Evolutionary conservation across 768 basidiomycete species (phyloP), one percentile per base, ranked within the genome.

Genomic region (Lentinula boryana): DNA sequence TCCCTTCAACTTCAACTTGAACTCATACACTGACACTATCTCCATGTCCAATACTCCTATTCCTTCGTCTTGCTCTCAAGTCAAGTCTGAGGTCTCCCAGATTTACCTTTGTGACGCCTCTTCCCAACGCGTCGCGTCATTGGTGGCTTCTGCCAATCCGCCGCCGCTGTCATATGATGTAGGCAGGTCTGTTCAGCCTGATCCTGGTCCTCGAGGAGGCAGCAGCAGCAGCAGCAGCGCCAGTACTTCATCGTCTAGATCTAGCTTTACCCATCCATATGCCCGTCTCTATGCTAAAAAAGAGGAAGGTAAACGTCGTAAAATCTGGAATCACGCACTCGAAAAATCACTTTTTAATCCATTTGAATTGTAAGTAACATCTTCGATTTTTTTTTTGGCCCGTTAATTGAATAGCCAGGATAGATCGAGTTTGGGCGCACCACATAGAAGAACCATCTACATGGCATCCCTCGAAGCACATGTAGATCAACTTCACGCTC

Each of bases 271-370:
- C 0, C 87, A 88, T 62, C 88, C 88, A 0, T 89, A 89, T 63
- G 85, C 88, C 5, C 83, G 88, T 60, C 78, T 89, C 9, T 81
- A 83, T 63, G 85, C 85, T 3, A 85, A 84, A 68, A 84, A 84
- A 50, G 80, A 82, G 52, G 80, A 80, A 52, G 77, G 80, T 5
- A 89, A 89, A 71, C 83, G 86, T 3, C 80, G 88, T 16, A 87
- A 84, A 68, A 87, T 88, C 15, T 91, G 89, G 89, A 87, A 86
- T 53, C 89, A 89, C 63, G 83, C 84, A 1, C 80, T 89, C 60
- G 89, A 91, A 71, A 89, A 89, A 68, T 77, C 77, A 13, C 75
- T 91, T 27, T 91, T 91, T 71, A 78, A 74, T 5, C 79, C 87
- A 0, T 80, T 82, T 52, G 88, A 91, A 69, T 68, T 91, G 86